Evolutionary conservation across 2,329 filamentous ascomycete genomes (phyloP), one percentile per base, ranked within the genome.

Genomic region (Cercospora sp.): DNA sequence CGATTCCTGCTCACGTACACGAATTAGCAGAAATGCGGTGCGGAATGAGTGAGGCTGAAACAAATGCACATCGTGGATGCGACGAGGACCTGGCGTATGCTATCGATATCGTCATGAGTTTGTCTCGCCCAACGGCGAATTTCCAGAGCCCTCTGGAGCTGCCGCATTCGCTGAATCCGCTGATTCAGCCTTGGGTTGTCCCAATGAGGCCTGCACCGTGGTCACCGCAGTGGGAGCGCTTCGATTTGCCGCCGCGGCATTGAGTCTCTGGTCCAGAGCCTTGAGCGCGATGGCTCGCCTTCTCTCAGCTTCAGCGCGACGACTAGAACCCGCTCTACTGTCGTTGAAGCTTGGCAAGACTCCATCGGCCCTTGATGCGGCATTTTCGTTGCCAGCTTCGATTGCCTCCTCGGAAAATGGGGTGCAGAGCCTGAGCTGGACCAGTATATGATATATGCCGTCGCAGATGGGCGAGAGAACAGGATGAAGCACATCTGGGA

Each of bases 251-350:
- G 91, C 90, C 3, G 93, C 93, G n/a, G 92, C 91, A 79, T 95
- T 91, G 63, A 99, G 83, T 71, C 95, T 87, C 81, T 98, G 93
- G 79, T 99, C 95, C 64, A 99, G 82, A 3, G 94, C 94, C 77
- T 94, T 94, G 65, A 99, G 84, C 1, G 95, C 95, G 72, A 99
- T 82, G 0, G 94, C 94, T 72, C 95, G 87, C 77, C 95, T 87
- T 72, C 95, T 85, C 83, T 98, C 95, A 0, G 94, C 94, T 80
- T 98, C 95, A 60, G 95, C 94, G 67, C 94, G 63, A 18, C 72
- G 64, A 12, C 81, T 79, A 23, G 80, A 89, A 20, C 79, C 79
- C 12, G 80, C 78, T 13, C 78, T 80, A 63, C 78, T 79, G 73
- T 84, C 86, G 78, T 88, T 84, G 58, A 89, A 80, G 70, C 83